Evolutionary conservation across 176 grass and related monocot genomes (phyloP), one percentile per base, ranked within the genome.

Genomic region (Secale cereale): DNA sequence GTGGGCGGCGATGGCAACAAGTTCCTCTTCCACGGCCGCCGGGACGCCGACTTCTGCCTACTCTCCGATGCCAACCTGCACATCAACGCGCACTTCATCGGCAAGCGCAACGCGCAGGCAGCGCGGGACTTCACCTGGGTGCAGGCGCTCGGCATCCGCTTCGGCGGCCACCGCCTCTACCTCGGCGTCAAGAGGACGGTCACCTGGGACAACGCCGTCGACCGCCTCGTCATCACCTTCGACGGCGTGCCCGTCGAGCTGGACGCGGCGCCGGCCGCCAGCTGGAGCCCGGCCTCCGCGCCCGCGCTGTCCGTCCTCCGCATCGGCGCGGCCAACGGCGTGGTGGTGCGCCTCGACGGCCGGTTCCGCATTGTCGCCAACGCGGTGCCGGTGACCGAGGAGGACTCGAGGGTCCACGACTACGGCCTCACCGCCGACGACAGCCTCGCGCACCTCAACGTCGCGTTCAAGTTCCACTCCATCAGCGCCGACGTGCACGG

Each of bases 11-110:
- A 90, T 68, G 89, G 89, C 80, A 83, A 90, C 80, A 87, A 73
- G 79, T 87, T 90, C 80, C 76, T 90, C 0, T 90, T 90, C 85
- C 89, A 90, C 80, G 89, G 89, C 27, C 80, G 75, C 7, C 56
- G 69, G 26, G 84, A 90, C 80, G 80, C 85, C 35, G 86, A 95
- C 76, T 95, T 93, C 88, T 95, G 94, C 83, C 72, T 95, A 68
- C 35, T 93, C 65, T 93, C 94, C 37, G 94, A 95, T 60, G 23
- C 86, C 71, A 82, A 91, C 83, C 84, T 95, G 35, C 91, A 95
- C 86, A 95, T 95, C 80, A 95, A 95, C 66, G 91, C 86, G 59
- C 94, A 93, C 83, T 93, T 95, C 91, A 93, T 95, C 67, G 94
- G 94, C 43, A 93, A 89, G 72, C 88, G 80, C 81, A 87, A 87